These are phyloP conservation scores for Rhytidhysteron rufulum DNA, from an alignment of 2,329 filamentous ascomycete species.

Conservation along the genomic window DNA sequence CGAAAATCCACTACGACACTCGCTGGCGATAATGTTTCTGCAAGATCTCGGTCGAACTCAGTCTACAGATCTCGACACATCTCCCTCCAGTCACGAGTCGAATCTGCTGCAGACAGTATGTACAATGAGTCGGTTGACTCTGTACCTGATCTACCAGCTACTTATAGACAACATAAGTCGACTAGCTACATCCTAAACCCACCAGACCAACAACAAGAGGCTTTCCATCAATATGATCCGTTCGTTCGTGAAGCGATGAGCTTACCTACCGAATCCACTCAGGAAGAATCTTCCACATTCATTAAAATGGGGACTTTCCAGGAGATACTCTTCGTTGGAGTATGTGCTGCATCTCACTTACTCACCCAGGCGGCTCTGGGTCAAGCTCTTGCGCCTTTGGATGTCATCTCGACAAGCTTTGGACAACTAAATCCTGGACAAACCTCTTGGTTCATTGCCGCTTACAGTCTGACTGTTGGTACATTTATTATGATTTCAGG, in stretches of 20 bases:
- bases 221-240: not conserved
- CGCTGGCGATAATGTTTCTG: not conserved
- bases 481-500: slow-evolving; percentile 45
- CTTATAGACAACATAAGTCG: slow-evolving; percentile 16
- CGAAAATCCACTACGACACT: not conserved
- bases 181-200: slow-evolving; percentile 16
- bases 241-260: slow-evolving; percentile 1
- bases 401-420: slow-evolving; percentile 45
- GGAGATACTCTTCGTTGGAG: slow-evolving; percentile 23
- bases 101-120: slow-evolving; percentile 16
- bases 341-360: slow-evolving; percentile 25
- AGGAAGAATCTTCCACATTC: not conserved
- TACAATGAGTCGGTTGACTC: slow-evolving; percentile 12
- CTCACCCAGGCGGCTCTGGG: slow-evolving; percentile 27
- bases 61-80: slow-evolving; percentile 28
- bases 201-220: not conserved
- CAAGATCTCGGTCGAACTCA: slow-evolving; percentile 7
- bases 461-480: slow-evolving; percentile 41
- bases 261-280: not conserved
- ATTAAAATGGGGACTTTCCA: slow-evolving; percentile 15
- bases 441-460: slow-evolving; percentile 42
- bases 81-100: slow-evolving; percentile 24
- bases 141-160: slow-evolving; percentile 19
- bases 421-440: slow-evolving; percentile 38
- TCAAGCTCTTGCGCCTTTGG: slow-evolving; percentile 37